Conservation (phyloP, 306 rosid species). For the Cyamopsis tetragonoloba region DNA sequence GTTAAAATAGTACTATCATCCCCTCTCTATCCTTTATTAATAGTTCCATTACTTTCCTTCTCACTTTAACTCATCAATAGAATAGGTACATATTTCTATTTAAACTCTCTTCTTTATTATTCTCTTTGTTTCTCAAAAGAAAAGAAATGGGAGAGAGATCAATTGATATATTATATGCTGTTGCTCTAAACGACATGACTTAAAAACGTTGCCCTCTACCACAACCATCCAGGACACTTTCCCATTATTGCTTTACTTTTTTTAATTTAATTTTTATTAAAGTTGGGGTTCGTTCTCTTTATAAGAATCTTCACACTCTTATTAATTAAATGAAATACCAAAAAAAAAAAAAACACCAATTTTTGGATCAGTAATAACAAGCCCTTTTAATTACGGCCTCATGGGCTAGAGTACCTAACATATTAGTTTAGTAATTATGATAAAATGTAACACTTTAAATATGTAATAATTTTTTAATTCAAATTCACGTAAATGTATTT, state of each 20-base stretch:
- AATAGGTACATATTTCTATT: not conserved
- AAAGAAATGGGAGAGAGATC: not conserved
- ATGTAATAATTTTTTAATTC: too few relatives aligned
- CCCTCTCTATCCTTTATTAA: not conserved
- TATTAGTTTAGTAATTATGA: too few relatives aligned
- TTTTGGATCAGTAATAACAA: not conserved
- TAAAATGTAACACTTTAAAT: too few relatives aligned
- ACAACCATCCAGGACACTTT: not conserved
- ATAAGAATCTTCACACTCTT: not conserved
- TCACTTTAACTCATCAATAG: not conserved
- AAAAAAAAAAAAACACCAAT: not conserved
- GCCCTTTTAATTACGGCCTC: not conserved
- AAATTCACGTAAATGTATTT: too few relatives aligned
- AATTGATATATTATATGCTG: slow-evolving; percentile 10
- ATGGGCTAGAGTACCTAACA: too few relatives aligned
- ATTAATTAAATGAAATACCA: not conserved
- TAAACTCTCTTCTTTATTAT: not conserved
- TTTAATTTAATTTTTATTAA: not conserved
- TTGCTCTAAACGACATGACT: slow-evolving; percentile 16
- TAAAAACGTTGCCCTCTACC: slow-evolving; percentile 18
- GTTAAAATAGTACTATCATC: not conserved
- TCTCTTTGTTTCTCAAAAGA: not conserved
- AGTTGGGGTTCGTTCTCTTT: slow-evolving; percentile 14
- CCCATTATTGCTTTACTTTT: not conserved
- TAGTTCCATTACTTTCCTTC: not conserved